Evolutionary conservation across 2,329 filamentous ascomycete species (phyloP).

Genomic region (Capronia epimyces): DNA sequence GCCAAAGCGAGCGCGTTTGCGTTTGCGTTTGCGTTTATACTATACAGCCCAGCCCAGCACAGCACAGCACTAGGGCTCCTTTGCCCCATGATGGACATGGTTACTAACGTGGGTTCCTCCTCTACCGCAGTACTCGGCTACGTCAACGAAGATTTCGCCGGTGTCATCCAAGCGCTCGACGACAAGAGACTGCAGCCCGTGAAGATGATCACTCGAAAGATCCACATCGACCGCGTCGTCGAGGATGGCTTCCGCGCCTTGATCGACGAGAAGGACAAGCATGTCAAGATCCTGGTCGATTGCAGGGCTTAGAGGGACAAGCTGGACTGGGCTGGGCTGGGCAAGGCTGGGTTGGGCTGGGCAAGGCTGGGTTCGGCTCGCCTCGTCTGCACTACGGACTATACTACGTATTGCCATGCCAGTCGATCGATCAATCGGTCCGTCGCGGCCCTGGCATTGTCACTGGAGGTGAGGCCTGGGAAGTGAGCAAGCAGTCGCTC

Average conservation of each 20-base stretch:
- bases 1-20: too few species aligned
- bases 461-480: too few species aligned
- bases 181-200: slow-evolving; percentile 48
- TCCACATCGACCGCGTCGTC: slow-evolving; percentile 52
- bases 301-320: slow-evolving; percentile 17
- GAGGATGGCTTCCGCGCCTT: slow-evolving; percentile 54
- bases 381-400: too few species aligned
- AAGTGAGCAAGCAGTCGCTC: too few species aligned
- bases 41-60: background rate
- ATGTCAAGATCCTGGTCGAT: slow-evolving; percentile 57
- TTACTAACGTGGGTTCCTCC: background rate
- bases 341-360: too few species aligned
- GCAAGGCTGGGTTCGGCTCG: too few species aligned
- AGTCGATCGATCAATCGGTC: too few species aligned
- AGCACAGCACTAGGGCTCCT: background rate
- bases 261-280: slow-evolving; percentile 55
- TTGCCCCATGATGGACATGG: background rate
- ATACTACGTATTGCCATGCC: too few species aligned
- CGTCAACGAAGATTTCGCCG: slow-evolving; percentile 50
- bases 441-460: too few species aligned
- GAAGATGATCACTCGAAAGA: slow-evolving; percentile 57
- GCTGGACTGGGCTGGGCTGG: too few species aligned
- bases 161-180: slow-evolving; percentile 50
- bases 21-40: too few species aligned
- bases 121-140: slow-evolving; percentile 39